Conservation (phyloP, 1,284 basidiomycete genomes). For the Ceratobasidium theobromae region DNA sequence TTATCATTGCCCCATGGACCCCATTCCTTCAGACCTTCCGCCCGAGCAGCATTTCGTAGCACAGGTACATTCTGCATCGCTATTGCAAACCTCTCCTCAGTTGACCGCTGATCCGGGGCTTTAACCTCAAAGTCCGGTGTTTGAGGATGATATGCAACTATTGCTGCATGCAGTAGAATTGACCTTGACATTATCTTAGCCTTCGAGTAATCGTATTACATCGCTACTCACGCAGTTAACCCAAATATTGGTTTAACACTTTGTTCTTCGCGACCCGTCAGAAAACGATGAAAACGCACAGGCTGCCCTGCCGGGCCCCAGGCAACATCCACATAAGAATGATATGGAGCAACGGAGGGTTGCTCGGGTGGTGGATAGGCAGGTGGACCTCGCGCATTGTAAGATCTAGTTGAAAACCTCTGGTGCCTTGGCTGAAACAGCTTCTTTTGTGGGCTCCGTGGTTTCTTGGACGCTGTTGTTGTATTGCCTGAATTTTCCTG, state of each 20-base stretch:
- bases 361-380: constrained; percentile 28
- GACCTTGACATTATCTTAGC: constrained; percentile 48
- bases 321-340: constrained; percentile 60
- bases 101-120: constrained; percentile 57
- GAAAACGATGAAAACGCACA: constrained; percentile 71
- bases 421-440: not conserved
- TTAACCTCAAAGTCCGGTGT: constrained; percentile 63
- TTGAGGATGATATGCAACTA: constrained; percentile 59
- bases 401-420: not conserved
- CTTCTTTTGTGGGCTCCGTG: constrained; percentile 33
- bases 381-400: not conserved
- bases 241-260: constrained; percentile 83
- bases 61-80: constrained; percentile 52
- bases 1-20: constrained; percentile 26
- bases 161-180: constrained; percentile 70
- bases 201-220: not conserved
- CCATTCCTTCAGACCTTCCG: constrained; percentile 47
- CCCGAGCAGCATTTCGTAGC: constrained; percentile 54
- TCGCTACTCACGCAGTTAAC: constrained; percentile 68
- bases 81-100: constrained; percentile 60
- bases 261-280: constrained; percentile 76
- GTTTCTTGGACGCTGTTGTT: constrained; percentile 47
- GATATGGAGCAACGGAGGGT: constrained; percentile 48
- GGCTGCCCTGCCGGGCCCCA: constrained; percentile 47
- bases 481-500: not conserved